Evolutionary conservation across 1,284 basidiomycete genomes (phyloP).

Genomic region (Ceratorhiza oryzae-sativae): DNA sequence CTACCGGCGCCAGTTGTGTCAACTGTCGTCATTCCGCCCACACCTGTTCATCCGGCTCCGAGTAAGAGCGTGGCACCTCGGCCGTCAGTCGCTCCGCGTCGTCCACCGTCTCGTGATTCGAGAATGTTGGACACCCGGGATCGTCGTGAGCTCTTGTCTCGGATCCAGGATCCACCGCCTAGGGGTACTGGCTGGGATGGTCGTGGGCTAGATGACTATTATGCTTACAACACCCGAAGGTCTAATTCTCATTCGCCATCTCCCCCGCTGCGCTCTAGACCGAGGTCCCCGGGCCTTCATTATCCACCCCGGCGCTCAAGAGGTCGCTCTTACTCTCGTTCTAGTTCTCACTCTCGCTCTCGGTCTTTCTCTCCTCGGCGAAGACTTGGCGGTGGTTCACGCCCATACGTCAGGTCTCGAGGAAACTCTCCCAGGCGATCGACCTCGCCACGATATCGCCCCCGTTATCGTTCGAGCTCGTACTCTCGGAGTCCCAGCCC

Average conservation of each 20-base stretch:
- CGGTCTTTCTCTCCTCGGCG: neutral
- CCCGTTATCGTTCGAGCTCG: neutral
- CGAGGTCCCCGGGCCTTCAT: neutral
- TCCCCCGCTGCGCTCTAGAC: neutral
- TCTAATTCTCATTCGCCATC: conserved; percentile 3
- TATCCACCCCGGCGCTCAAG: neutral
- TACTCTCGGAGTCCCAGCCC: conserved; percentile 24
- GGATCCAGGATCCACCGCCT: neutral
- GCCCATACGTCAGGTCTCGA: neutral
- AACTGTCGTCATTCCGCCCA: neutral
- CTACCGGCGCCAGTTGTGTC: neutral
- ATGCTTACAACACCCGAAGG: neutral
- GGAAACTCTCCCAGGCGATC: conserved; percentile 4
- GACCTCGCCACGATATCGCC: neutral
- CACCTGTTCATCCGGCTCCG: neutral
- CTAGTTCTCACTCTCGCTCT: neutral
- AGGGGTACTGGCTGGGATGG: neutral
- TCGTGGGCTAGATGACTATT: neutral
- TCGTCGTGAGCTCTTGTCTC: conserved; percentile 5
- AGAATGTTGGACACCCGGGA: conserved; percentile 2
- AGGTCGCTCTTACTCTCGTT: neutral
- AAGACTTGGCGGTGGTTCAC: neutral
- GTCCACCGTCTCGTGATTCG: neutral
- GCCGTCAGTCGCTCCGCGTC: neutral
- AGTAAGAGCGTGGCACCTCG: neutral